Evolutionary conservation across 352 stramenopile species (phyloP).

Genomic region (Globisporangium camurandrum): DNA sequence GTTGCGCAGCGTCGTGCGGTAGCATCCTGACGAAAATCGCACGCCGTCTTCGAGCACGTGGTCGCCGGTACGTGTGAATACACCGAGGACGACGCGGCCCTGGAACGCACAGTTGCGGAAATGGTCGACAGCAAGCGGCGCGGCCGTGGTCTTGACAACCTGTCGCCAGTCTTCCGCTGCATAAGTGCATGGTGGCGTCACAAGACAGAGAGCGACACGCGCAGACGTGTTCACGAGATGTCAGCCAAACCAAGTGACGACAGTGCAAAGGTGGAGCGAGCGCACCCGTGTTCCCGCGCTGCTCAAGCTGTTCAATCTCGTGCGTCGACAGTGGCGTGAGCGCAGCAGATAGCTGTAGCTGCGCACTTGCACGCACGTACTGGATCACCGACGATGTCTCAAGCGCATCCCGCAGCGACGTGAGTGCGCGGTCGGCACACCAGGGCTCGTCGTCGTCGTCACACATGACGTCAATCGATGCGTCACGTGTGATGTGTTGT

Average conservation of each 20-base stretch:
- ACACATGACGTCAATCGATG: not conserved
- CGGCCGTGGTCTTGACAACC: conserved; percentile 36
- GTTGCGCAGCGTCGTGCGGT: conserved; percentile 58
- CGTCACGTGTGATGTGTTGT: too few species aligned
- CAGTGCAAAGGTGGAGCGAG: not conserved
- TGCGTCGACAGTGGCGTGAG: conserved; percentile 34
- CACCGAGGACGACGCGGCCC: conserved; percentile 50
- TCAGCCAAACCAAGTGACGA: conserved; percentile 3
- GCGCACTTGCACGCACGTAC: conserved; percentile 3
- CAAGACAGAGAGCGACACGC: not conserved
- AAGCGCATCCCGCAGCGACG: conserved; percentile 1
- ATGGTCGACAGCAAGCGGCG: conserved; percentile 19
- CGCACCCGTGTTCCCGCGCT: conserved; percentile 57
- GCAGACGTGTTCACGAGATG: not conserved
- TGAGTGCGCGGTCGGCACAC: conserved; percentile 2
- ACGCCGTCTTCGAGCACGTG: conserved; percentile 49
- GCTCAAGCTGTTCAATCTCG: conserved; percentile 47
- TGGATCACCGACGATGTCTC: conserved; percentile 2
- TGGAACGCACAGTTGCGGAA: conserved; percentile 71
- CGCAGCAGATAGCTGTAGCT: not conserved
- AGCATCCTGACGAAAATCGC: conserved; percentile 48
- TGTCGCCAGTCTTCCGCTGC: conserved; percentile 53
- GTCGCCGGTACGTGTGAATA: conserved; percentile 20
- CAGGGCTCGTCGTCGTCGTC: conserved; percentile 1
- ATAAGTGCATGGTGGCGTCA: not conserved